A percentile compares a stretch with the other conserved stretches of the same genome.
phyloP scores from a whole-genome alignment of 2,329 filamentous ascomycete species.

The Xylaria sp. region DNA sequence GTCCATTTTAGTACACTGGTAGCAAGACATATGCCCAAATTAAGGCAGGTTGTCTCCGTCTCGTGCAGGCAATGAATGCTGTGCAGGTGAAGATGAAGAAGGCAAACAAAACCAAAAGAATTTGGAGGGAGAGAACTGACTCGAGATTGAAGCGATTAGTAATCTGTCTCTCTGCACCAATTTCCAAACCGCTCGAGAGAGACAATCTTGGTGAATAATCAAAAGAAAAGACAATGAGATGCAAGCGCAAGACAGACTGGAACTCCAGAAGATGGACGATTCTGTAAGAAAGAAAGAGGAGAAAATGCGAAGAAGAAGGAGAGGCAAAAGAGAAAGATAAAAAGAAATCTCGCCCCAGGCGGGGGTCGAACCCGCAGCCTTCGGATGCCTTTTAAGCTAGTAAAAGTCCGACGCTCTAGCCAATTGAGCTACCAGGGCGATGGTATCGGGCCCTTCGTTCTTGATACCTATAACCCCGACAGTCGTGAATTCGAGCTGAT shows the following conservation, averaged over 20 bases:
- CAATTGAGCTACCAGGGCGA: constrained; percentile 25
- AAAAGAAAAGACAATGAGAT: background rate
- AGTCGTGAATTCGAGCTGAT: too few relatives aligned
- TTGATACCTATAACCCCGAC: background rate
- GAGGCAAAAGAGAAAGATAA: background rate
- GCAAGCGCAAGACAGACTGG: background rate
- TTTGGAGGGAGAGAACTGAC: too few relatives aligned
- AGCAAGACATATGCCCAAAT: too few relatives aligned
- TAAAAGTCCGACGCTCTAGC: constrained; percentile 26
- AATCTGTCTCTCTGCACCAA: too few relatives aligned
- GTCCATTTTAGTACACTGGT: too few relatives aligned
- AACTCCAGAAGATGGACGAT: background rate
- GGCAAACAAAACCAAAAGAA: too few relatives aligned
- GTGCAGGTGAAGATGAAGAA: too few relatives aligned
- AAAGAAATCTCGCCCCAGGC: constrained; percentile 23
- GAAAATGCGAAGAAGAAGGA: background rate
- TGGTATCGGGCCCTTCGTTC: background rate
- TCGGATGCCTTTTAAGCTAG: constrained; percentile 19
- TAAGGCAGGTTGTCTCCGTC: too few relatives aligned
- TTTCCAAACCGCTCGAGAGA: too few relatives aligned
- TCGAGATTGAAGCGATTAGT: too few relatives aligned
- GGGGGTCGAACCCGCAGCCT: constrained; percentile 32
- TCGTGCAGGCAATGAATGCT: too few relatives aligned
- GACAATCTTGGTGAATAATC: background rate
- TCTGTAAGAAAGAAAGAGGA: background rate